phyloP scores from a whole-genome alignment of 2,329 filamentous ascomycete species.

The Cercospora sp. region DNA sequence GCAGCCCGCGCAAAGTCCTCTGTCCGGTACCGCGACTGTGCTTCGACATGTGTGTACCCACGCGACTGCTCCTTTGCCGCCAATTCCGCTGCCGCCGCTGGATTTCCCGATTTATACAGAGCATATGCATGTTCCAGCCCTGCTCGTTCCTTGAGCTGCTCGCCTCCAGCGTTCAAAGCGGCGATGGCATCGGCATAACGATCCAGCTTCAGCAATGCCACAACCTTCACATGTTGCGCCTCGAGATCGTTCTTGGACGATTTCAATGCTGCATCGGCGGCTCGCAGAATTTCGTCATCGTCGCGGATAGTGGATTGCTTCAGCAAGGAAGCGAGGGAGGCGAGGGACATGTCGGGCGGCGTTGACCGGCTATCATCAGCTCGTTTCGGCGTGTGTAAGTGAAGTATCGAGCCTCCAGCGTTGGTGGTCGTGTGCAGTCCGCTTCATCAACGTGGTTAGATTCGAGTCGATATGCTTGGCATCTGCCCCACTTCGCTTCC shows the following conservation, averaged over 20 bases:
- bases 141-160: slow-evolving; percentile 61
- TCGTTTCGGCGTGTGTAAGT: not conserved
- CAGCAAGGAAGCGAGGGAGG: slow-evolving; percentile 55
- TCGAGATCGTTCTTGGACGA: slow-evolving; percentile 60
- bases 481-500: not conserved
- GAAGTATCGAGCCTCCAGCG: slow-evolving; percentile 6
- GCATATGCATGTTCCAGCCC: slow-evolving; percentile 74
- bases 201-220: slow-evolving; percentile 79
- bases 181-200: slow-evolving; percentile 76
- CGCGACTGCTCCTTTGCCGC: slow-evolving; percentile 47
- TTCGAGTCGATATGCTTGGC: slow-evolving; percentile 1
- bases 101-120: slow-evolving; percentile 75
- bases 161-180: slow-evolving; percentile 64
- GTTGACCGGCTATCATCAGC: not conserved
- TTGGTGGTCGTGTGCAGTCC: not conserved
- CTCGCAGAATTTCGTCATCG: slow-evolving; percentile 71
- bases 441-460: slow-evolving; percentile 1
- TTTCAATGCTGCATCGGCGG: slow-evolving; percentile 59
- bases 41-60: slow-evolving; percentile 61
- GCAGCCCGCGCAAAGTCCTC: slow-evolving; percentile 71
- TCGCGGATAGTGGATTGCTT: slow-evolving; percentile 63
- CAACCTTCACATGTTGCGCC: slow-evolving; percentile 68
- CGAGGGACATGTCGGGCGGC: slow-evolving; percentile 18
- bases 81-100: slow-evolving; percentile 62
- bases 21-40: slow-evolving; percentile 69